phyloP scores from a whole-genome alignment of 176 grass and related monocot genomes.

The Saccharum officinarum region DNA sequence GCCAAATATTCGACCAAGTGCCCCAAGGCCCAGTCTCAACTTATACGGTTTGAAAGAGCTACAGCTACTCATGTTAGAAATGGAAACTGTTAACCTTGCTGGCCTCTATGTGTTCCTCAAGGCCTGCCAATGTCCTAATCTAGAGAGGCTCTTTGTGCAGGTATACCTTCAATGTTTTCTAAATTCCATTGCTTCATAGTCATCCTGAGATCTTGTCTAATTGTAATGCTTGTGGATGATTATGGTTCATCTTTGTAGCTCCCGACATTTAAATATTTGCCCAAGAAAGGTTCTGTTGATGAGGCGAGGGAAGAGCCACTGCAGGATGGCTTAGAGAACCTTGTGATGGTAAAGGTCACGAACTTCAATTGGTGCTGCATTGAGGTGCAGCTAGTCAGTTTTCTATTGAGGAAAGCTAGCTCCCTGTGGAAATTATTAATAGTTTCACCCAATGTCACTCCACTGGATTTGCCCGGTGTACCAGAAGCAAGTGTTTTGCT shows the following conservation, averaged over 20 bases:
- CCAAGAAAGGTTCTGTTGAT: background rate
- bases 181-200: background rate
- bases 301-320: background rate
- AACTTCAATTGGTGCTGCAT: background rate
- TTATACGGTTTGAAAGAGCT: background rate
- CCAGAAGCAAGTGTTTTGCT: background rate
- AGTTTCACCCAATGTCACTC: background rate
- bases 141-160: conserved; percentile 50
- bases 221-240: background rate
- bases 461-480: background rate
- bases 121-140: conserved; percentile 33
- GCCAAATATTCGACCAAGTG: background rate
- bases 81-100: conserved; percentile 43
- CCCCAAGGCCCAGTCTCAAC: background rate
- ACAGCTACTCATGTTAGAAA: conserved; percentile 58
- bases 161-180: background rate
- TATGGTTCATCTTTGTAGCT: background rate
- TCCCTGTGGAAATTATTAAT: conserved; percentile 4
- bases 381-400: conserved; percentile 20
- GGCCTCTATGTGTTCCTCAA: conserved; percentile 58
- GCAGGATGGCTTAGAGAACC: conserved; percentile 1
- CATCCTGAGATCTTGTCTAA: background rate
- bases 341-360: conserved; percentile 15
- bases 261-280: background rate
- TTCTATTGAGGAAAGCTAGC: conserved; percentile 23